Conservation (phyloP, 139 green algal species). For the Chlorella sp. region DNA sequence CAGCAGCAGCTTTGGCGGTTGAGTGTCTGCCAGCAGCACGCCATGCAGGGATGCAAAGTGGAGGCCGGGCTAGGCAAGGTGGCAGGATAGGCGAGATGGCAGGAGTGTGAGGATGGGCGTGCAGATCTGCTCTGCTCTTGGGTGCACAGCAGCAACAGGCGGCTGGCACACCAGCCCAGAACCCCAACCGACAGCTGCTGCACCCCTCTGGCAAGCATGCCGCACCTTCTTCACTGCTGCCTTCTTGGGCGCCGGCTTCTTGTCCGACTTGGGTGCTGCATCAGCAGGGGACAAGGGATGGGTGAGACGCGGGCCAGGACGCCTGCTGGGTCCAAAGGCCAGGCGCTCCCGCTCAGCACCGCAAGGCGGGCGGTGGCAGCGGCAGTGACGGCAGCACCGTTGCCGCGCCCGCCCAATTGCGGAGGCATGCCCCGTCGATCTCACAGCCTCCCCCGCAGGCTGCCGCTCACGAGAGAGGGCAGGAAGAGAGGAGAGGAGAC, state of each 20-base stretch:
- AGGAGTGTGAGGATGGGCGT: not conserved
- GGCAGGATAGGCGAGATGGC: not conserved
- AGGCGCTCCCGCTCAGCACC: too few relatives aligned
- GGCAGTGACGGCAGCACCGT: too few relatives aligned
- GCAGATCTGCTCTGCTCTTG: not conserved
- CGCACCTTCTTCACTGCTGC: constrained; percentile 20
- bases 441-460: too few relatives aligned
- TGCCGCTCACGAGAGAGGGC: too few relatives aligned
- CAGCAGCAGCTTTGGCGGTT: not conserved
- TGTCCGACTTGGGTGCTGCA: constrained; percentile 12
- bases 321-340: too few relatives aligned
- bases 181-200: not conserved
- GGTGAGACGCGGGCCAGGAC: too few relatives aligned
- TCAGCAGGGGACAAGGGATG: too few relatives aligned
- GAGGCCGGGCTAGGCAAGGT: not conserved
- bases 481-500: too few relatives aligned
- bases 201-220: not conserved
- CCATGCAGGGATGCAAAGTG: not conserved
- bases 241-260: constrained; percentile 2
- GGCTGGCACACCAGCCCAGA: not conserved
- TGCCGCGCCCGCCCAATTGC: too few relatives aligned
- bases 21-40: not conserved
- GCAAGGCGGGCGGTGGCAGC: too few relatives aligned
- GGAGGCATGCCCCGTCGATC: too few relatives aligned
- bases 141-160: not conserved